These are phyloP conservation scores for Zarea fungicola DNA, from an alignment of 2,329 filamentous ascomycete genomes.

Conservation along the genomic window DNA sequence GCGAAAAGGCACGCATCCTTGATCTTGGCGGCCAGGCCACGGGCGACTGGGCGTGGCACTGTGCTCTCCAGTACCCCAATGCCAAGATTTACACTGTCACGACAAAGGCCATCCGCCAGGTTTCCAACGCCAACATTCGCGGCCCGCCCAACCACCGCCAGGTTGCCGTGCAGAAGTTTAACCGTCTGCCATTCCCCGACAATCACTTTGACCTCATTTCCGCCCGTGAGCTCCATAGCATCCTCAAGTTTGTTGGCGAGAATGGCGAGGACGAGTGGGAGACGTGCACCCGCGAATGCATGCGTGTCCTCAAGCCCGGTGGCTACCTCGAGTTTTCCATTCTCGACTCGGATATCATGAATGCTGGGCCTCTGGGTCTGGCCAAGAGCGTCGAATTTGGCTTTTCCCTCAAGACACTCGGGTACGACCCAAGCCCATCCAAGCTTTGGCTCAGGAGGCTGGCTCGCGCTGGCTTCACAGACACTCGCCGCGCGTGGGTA, in stretches of 20 bases:
- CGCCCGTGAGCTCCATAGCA: conserved; percentile 76
- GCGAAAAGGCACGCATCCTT: conserved; percentile 62
- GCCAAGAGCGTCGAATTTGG: conserved; percentile 89
- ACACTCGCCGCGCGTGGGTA: conserved; percentile 80
- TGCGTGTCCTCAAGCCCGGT: conserved; percentile 86
- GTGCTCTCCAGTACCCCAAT: conserved; percentile 78
- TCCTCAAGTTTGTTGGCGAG: conserved; percentile 68
- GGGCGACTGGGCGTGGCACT: conserved; percentile 95
- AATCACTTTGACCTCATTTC: conserved; percentile 89
- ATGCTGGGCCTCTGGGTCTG: conserved; percentile 71
- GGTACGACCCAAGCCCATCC: conserved; percentile 82
- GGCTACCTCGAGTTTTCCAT: conserved; percentile 89
- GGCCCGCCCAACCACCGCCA: conserved; percentile 85
- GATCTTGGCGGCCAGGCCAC: conserved; percentile 81
- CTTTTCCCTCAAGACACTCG: conserved; percentile 80
- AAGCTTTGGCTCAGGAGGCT: conserved; percentile 75
- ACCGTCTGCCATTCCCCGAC: conserved; percentile 77
- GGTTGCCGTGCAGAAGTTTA: conserved; percentile 70
- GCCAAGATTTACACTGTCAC: conserved; percentile 85
- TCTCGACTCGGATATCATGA: conserved; percentile 85
- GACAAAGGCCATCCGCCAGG: conserved; percentile 64
- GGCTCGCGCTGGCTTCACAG: conserved; percentile 68
- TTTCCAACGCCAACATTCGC: conserved; percentile 68
- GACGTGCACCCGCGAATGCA: conserved; percentile 75
- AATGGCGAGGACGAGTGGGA: conserved; percentile 82